phyloP scores from a whole-genome alignment of 257 asterid species.

The Handroanthus guayacan region DNA sequence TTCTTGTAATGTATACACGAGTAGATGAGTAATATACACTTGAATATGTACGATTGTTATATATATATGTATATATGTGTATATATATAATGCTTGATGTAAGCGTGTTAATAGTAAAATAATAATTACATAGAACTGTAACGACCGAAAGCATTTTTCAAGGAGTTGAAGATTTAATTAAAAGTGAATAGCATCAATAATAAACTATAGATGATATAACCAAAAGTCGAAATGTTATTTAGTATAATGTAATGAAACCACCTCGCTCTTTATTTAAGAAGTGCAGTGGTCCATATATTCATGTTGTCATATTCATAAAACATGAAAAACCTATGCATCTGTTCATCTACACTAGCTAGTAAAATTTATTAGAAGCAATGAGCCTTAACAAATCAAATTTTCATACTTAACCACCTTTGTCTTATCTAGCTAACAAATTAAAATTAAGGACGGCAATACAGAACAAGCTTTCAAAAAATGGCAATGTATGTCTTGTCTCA shows the following conservation, averaged over 20 bases:
- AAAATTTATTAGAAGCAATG: not conserved
- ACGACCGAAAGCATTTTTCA: not conserved
- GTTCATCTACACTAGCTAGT: not conserved
- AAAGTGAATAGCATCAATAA: not conserved
- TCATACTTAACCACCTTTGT: not conserved
- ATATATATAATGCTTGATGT: too few relatives aligned
- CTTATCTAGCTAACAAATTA: too few relatives aligned
- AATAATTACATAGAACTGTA: too few relatives aligned
- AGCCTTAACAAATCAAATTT: not conserved
- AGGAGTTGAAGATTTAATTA: not conserved
- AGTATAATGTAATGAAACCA: not conserved
- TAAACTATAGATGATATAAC: not conserved
- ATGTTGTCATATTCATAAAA: not conserved
- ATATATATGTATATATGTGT: too few relatives aligned
- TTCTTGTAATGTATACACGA: too few relatives aligned
- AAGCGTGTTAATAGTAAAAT: too few relatives aligned
- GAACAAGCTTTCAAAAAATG: too few relatives aligned
- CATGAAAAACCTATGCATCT: not conserved
- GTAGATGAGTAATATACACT: too few relatives aligned
- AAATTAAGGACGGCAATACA: too few relatives aligned
- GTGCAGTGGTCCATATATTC: constrained; percentile 6
- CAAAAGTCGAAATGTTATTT: not conserved
- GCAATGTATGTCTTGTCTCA: too few relatives aligned
- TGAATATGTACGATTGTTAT: too few relatives aligned
- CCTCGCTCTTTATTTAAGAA: not conserved